These are phyloP conservation scores for Curvularia spicifera DNA, from an alignment of 2,329 filamentous ascomycete genomes.

Conservation along the genomic window DNA sequence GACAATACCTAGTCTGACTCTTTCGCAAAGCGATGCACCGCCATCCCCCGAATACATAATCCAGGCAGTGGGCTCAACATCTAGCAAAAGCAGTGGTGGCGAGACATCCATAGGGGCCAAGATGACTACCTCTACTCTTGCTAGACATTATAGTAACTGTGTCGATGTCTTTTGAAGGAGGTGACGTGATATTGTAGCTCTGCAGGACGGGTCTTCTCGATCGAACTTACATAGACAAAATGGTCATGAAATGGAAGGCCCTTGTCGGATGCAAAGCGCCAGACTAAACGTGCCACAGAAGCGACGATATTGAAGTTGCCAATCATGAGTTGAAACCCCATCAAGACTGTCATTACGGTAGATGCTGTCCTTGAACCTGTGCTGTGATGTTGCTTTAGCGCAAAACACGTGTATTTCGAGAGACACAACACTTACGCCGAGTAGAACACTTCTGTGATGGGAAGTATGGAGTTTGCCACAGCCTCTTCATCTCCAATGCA, in stretches of 20 bases:
- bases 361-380: conserved; percentile 44
- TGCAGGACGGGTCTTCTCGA: neutral
- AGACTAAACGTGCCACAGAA: conserved; percentile 33
- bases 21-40: neutral
- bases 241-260: conserved; percentile 29
- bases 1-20: neutral
- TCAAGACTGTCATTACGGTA: conserved; percentile 22
- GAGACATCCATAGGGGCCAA: neutral
- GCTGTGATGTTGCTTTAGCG: neutral
- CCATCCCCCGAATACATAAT: neutral
- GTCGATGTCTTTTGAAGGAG: neutral
- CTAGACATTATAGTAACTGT: neutral
- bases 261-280: conserved; percentile 35
- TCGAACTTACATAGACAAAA: conserved; percentile 23
- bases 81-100: neutral
- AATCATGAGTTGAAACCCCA: conserved; percentile 21
- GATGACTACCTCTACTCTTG: neutral
- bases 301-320: conserved; percentile 43
- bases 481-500: conserved; percentile 49
- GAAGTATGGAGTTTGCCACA: conserved; percentile 16
- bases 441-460: conserved; percentile 48
- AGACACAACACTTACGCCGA: conserved; percentile 11
- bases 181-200: neutral
- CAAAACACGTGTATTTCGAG: neutral
- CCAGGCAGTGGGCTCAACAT: neutral